Evolutionary conservation across 371 early-diverging fungal genomes (phyloP), one percentile per base, ranked within the genome.

Genomic region (Lichtheimia ramosa): DNA sequence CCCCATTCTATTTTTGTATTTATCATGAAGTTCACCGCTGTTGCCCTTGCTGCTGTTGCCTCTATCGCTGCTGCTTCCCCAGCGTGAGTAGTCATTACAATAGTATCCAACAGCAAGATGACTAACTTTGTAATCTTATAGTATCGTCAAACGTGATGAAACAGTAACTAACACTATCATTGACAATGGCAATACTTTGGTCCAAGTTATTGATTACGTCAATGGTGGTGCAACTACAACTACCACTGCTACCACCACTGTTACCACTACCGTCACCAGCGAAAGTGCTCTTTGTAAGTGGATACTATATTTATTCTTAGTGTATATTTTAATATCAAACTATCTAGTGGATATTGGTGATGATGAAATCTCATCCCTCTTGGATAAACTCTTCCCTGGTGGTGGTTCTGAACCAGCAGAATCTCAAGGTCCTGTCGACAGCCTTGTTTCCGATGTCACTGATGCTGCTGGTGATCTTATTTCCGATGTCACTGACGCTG

Each of bases 141-240:
- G 54, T 5, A 42, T 54, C 41, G 2, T 54, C n/a, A 40, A 54
- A 39, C 54, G 54, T 54, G 54, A 40, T 12, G 23, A 13, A 5
- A 10, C 10, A 21, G 8, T 18, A 18, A 46, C 46, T 21, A 10
- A 18, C 16, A 46, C 46, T 6, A 1, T 21, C 46, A 16, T 21
- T 10, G 21, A 7, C 5, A 14, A 46, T 21, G 46, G 46, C 24
- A 42, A 34, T 16, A 0, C 54, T 23, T 21, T 54, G 7, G 24
- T 46, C 42, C 46, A 16, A 46, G 46, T 46, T 16, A 0, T 46
- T 10, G 7, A 46, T 0, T n/a, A 5, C 1, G 1, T 52, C 12
- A 5, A 28, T 34, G 28, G 27, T n/a, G 14, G 14, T 3, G 13
- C 54, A 5, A 54, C 43, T 23, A 6, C 43, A 24, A 23, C 23